Conservation (phyloP, 2,329 filamentous ascomycete species). For the Onygenales sp. region DNA sequence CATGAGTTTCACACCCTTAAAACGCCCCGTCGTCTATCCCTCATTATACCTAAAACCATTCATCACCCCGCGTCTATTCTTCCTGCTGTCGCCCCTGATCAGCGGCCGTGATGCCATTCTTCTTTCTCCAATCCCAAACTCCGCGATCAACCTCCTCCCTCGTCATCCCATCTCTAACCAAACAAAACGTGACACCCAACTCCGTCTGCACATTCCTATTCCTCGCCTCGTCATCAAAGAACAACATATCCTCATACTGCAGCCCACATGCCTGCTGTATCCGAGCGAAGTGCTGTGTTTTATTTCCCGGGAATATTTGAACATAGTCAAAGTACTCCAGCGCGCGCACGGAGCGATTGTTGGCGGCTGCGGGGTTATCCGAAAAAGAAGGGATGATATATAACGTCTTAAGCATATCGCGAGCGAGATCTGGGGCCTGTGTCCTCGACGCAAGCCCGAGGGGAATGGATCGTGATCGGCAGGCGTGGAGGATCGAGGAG, state of each 20-base stretch:
- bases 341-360: constrained; percentile 39
- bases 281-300: constrained; percentile 74
- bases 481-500: constrained; percentile 55
- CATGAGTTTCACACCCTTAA: neutral
- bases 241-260: constrained; percentile 75
- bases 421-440: constrained; percentile 64
- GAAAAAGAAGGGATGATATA: constrained; percentile 44
- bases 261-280: constrained; percentile 63
- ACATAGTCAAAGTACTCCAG: constrained; percentile 48
- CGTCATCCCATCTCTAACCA: constrained; percentile 71
- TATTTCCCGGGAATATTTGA: constrained; percentile 63
- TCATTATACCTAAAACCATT: constrained; percentile 3
- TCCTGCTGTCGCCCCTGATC: constrained; percentile 9
- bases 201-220: constrained; percentile 69
- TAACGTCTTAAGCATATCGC: constrained; percentile 69
- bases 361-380: constrained; percentile 26
- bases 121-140: constrained; percentile 69
- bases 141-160: constrained; percentile 70
- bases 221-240: constrained; percentile 86
- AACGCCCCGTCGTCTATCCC: neutral
- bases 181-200: constrained; percentile 73
- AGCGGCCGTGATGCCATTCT: constrained; percentile 44
- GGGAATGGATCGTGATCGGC: constrained; percentile 43
- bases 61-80: constrained; percentile 6
- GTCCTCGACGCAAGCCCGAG: constrained; percentile 76